Evolutionary conservation across 495 filamentous ascomycete genomes (phyloP), one percentile per base, ranked within the genome.

Genomic region (Penicillium turbatum): DNA sequence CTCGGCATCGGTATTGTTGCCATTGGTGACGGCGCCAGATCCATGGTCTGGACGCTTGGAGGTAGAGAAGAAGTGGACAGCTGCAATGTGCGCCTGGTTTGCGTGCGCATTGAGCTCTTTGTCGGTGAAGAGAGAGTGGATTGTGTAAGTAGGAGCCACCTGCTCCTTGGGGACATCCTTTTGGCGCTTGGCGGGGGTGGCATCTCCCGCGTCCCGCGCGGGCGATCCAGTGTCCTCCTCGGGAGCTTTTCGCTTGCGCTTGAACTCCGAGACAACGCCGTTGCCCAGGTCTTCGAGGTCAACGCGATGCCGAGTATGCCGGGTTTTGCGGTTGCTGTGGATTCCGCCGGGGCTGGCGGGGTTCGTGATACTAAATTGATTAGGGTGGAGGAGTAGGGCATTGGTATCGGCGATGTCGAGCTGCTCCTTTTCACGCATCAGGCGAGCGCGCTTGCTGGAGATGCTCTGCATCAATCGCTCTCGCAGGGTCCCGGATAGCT

Each of bases 71-170:
- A 75, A 67, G 74, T 81, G 72, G 64, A 81, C 60, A 57, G 87
- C 80, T 9, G 85, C 85, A 17, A 89, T 63, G 39, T 86, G 85
- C 0, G 89, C 86, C 26, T 80, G 71, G 58, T 89, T 88, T 38
- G 87, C 85, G 5, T 85, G 84, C 69, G 88, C 77, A 27, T 82
- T 79, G 11, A 97, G 82, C 69, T 97, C 92, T 72, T 92, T 96
- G 55, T 96, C 91, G 0, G 89, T 95, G 63, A 97, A 97, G 21
- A 97, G 82, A 52, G 90, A 88, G 46, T 95, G 86, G 53, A 97
- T 84, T 40, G 86, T 89, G 69, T 90, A 93, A 1, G 83, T 61
- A 38, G 84, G 71, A 4, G 75, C 69, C 32, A 64, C 57, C 57
- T 68, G 65, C 52, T 79, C 71, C 54, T 73, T 68, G 34, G 69